These are phyloP conservation scores for Blastomyces gilchristii DNA, from an alignment of 2,329 filamentous ascomycete genomes.

Conservation along the genomic window DNA sequence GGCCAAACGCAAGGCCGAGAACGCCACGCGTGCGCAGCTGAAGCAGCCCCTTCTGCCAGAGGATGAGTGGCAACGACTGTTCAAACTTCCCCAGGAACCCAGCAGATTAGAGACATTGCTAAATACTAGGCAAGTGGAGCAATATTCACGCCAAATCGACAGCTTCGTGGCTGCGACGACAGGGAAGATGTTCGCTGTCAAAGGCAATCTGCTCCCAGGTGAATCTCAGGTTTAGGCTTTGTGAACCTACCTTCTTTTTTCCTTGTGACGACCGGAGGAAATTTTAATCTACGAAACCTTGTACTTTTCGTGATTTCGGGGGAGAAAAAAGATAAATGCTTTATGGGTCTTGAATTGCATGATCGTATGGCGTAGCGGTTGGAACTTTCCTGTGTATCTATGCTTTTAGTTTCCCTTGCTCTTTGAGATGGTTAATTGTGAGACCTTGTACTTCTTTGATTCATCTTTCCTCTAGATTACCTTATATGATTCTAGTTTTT, in stretches of 20 bases:
- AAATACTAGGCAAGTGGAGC: slow-evolving; percentile 91
- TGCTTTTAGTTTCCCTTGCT: slow-evolving; percentile 6
- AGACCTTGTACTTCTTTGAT: not conserved
- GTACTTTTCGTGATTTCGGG: not conserved
- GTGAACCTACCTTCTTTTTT: slow-evolving; percentile 8
- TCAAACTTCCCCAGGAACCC: slow-evolving; percentile 94
- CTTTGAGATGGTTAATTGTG: slow-evolving; percentile 8
- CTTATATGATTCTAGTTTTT: slow-evolving; percentile 2
- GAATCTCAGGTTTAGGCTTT: slow-evolving; percentile 30
- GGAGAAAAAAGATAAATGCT: not conserved
- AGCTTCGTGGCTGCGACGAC: slow-evolving; percentile 86
- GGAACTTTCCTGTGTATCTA: slow-evolving; percentile 10
- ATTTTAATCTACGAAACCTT: not conserved
- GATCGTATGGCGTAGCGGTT: slow-evolving; percentile 14
- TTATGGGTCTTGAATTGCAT: slow-evolving; percentile 12
- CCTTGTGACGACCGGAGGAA: not conserved
- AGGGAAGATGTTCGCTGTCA: slow-evolving; percentile 96
- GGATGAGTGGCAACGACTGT: slow-evolving; percentile 95
- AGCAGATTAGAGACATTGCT: slow-evolving; percentile 87
- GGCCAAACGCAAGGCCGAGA: slow-evolving; percentile 92
- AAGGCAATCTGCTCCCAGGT: slow-evolving; percentile 55
- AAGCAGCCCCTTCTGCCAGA: slow-evolving; percentile 86
- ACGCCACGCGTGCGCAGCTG: slow-evolving; percentile 68
- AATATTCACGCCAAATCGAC: slow-evolving; percentile 95
- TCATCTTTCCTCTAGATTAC: not conserved